Evolutionary conservation across 176 grass and related monocot genomes (phyloP).

Genomic region (Dactylis glomerata): DNA sequence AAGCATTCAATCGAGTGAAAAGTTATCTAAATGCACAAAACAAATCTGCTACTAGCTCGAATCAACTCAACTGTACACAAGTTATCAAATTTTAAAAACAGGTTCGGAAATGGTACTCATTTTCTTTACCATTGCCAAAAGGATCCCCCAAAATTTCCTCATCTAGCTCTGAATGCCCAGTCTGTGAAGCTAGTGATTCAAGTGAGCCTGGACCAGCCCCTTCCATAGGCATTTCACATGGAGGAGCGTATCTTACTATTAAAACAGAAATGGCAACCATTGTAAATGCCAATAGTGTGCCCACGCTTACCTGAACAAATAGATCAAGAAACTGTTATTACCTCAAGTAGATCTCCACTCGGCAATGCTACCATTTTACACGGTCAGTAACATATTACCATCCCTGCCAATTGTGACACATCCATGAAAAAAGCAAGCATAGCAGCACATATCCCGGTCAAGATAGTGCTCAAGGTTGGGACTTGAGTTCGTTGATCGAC

Average conservation of each 20-base stretch:
- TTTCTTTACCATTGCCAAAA: slow-evolving; percentile 32
- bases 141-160: slow-evolving; percentile 21
- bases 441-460: slow-evolving; percentile 67
- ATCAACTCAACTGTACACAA: background rate
- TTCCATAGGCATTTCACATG: slow-evolving; percentile 54
- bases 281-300: slow-evolving; percentile 84
- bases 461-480: slow-evolving; percentile 68
- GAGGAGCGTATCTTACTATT: slow-evolving; percentile 75
- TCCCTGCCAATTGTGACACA: slow-evolving; percentile 78
- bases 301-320: slow-evolving; percentile 78
- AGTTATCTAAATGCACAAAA: background rate
- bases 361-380: slow-evolving; percentile 21
- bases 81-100: background rate
- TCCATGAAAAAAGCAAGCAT: slow-evolving; percentile 86
- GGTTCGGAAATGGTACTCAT: background rate
- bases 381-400: slow-evolving; percentile 49
- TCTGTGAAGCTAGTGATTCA: slow-evolving; percentile 35
- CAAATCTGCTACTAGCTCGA: background rate
- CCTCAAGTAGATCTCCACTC: slow-evolving; percentile 21
- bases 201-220: slow-evolving; percentile 39
- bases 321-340: slow-evolving; percentile 32
- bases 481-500: slow-evolving; percentile 71
- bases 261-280: slow-evolving; percentile 75
- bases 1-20: background rate
- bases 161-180: slow-evolving; percentile 5